Conservation (phyloP, 805 yeast species). For the Starmerella tilneyi region DNA sequence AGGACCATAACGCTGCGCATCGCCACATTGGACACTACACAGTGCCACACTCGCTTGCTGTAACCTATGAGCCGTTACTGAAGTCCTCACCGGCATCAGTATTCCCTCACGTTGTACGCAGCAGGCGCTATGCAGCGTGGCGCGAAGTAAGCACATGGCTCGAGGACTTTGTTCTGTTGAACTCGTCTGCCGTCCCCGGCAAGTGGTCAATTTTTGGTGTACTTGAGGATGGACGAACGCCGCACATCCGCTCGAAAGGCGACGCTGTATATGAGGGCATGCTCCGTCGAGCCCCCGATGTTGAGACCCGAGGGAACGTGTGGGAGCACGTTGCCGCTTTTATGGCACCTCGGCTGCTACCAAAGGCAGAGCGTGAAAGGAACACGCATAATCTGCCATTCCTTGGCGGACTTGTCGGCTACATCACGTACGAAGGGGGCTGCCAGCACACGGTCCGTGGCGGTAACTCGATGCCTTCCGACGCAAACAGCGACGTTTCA, state of each 20-base stretch:
- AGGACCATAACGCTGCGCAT: conserved; percentile 28
- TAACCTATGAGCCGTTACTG: conserved; percentile 8
- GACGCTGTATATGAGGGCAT: conserved; percentile 18
- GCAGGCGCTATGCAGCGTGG: conserved; percentile 6
- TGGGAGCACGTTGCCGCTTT: conserved; percentile 17
- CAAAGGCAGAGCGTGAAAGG: conserved; percentile 23
- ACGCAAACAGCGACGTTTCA: conserved; percentile 23
- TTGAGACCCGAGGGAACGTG: not conserved
- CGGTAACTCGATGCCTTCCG: conserved; percentile 9
- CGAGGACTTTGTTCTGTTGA: conserved; percentile 49
- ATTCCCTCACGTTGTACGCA: not conserved
- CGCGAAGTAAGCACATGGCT: conserved; percentile 8
- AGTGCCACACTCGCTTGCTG: conserved; percentile 9
- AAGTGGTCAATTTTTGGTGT: conserved; percentile 79
- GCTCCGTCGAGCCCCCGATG: not conserved
- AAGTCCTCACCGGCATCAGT: not conserved
- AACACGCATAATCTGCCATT: conserved; percentile 48
- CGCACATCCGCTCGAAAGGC: conserved; percentile 21
- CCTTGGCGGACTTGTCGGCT: conserved; percentile 83
- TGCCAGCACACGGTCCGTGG: conserved; percentile 14
- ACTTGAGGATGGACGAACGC: conserved; percentile 20
- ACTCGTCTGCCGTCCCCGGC: conserved; percentile 78
- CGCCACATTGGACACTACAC: conserved; percentile 1
- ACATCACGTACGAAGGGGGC: conserved; percentile 77
- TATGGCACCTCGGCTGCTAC: conserved; percentile 22